Percentiles rank a stretch among this genome's conserved stretches.
phyloP scores from a whole-genome alignment of 2,329 filamentous ascomycete genomes.

The Aphanoascus verrucosus region DNA sequence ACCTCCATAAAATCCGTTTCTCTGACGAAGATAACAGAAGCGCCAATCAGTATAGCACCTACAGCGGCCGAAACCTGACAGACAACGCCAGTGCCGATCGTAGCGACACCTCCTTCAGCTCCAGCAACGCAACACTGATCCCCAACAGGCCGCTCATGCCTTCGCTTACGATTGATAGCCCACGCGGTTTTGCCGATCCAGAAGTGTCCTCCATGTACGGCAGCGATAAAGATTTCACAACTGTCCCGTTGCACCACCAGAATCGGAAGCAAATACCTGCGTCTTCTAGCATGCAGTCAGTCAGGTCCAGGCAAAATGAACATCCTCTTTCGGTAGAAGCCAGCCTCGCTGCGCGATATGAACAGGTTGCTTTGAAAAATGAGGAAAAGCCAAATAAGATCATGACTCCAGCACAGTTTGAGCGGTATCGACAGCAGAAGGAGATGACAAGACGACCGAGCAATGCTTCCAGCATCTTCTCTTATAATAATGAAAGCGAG shows the following conservation, averaged over 20 bases:
- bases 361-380: constrained; percentile 28
- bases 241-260: constrained; percentile 10
- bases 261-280: neutral
- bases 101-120: neutral
- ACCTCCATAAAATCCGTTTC: neutral
- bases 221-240: constrained; percentile 14
- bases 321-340: constrained; percentile 34
- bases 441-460: constrained; percentile 57
- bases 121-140: constrained; percentile 8
- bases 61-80: neutral
- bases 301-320: neutral
- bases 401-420: constrained; percentile 83
- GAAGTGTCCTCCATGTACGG: constrained; percentile 13
- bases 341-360: constrained; percentile 38
- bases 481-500: constrained; percentile 50
- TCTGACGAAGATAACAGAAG: constrained; percentile 3
- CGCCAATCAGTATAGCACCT: neutral
- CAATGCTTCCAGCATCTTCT: constrained; percentile 39
- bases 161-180: neutral
- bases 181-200: constrained; percentile 7
- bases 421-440: constrained; percentile 58
- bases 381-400: constrained; percentile 54
- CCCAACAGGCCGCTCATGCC: neutral
- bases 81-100: neutral
- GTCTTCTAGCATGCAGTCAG: neutral